Evolutionary conservation across 1,284 basidiomycete genomes (phyloP).

Genomic region (Phaffia rhodozyma): DNA sequence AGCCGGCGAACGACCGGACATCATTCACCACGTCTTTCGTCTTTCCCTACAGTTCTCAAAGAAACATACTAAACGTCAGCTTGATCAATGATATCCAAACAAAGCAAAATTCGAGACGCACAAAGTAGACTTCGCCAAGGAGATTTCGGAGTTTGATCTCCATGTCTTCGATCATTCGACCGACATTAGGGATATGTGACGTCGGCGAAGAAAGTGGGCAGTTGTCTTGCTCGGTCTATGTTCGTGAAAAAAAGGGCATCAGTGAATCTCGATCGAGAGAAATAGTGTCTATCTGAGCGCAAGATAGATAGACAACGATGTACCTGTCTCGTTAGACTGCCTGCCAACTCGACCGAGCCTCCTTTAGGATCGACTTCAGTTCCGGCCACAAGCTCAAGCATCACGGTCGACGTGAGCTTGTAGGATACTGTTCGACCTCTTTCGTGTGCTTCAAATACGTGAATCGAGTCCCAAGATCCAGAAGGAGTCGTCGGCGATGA

Average conservation of each 20-base stretch:
- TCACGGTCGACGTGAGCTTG: constrained; percentile 93
- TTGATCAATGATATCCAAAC: background rate
- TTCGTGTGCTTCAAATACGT: constrained; percentile 90
- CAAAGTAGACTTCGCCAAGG: constrained; percentile 94
- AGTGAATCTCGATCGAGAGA: background rate
- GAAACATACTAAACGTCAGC: background rate
- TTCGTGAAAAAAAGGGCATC: background rate
- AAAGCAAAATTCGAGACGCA: background rate
- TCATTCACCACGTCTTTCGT: constrained; percentile 90
- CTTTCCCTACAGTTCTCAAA: constrained; percentile 44
- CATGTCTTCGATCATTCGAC: constrained; percentile 94
- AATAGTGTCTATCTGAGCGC: constrained; percentile 5
- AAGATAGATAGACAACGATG: constrained; percentile 23
- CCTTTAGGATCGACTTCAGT: constrained; percentile 32
- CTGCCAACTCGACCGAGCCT: constrained; percentile 65
- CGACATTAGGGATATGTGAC: constrained; percentile 84
- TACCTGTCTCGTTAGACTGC: constrained; percentile 94
- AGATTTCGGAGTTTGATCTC: constrained; percentile 97
- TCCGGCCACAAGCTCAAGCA: constrained; percentile 77
- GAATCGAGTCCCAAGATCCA: constrained; percentile 94
- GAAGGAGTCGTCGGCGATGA: constrained; percentile 21
- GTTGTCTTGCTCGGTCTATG: constrained; percentile 72
- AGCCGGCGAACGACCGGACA: constrained; percentile 71
- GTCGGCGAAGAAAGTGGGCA: constrained; percentile 55
- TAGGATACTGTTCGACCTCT: constrained; percentile 85